A percentile compares a stretch with the other conserved stretches of the same genome.
Evolutionary conservation across 2,329 filamentous ascomycete genomes (phyloP).

Genomic region (Aspergillus terreus): DNA sequence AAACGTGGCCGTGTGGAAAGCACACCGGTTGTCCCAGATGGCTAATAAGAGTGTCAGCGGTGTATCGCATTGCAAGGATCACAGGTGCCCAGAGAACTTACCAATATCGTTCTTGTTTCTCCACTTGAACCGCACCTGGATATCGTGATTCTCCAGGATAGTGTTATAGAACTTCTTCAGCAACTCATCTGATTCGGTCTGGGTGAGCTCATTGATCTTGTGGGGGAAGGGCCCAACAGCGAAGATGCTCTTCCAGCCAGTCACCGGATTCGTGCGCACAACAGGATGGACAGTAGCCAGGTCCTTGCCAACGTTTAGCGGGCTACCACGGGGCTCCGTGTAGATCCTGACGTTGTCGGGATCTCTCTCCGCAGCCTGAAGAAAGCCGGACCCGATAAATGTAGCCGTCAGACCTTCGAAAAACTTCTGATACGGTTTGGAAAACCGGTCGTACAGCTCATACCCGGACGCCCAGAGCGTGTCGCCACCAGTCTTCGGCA

Average conservation of each 20-base stretch:
- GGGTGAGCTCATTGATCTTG: slow-evolving; percentile 43
- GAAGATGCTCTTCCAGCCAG: slow-evolving; percentile 59
- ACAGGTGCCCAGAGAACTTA: slow-evolving; percentile 14
- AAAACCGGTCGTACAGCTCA: slow-evolving; percentile 63
- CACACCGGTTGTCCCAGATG: slow-evolving; percentile 1
- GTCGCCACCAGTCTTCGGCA: slow-evolving; percentile 56
- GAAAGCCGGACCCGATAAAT: slow-evolving; percentile 50
- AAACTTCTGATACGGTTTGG: slow-evolving; percentile 53
- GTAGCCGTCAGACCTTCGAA: slow-evolving; percentile 58
- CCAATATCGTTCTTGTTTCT: slow-evolving; percentile 46
- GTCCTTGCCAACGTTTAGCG: slow-evolving; percentile 52
- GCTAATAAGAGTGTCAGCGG: not conserved
- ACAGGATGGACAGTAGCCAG: slow-evolving; percentile 54
- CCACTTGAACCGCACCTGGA: slow-evolving; percentile 51
- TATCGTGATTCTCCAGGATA: slow-evolving; percentile 49
- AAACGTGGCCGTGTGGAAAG: not conserved
- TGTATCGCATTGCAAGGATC: no score
- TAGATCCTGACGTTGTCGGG: slow-evolving; percentile 27
- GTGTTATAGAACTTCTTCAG: slow-evolving; percentile 42
- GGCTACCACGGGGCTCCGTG: slow-evolving; percentile 47
- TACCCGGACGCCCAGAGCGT: slow-evolving; percentile 67
- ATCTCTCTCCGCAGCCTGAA: slow-evolving; percentile 39
- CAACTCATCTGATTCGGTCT: slow-evolving; percentile 41
- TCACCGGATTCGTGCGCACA: slow-evolving; percentile 60
- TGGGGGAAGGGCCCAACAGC: slow-evolving; percentile 40